Percentiles rank a stretch among this genome's conserved stretches.
phyloP scores from a whole-genome alignment of 73 alveolate genomes.

The Paramecium caudatum region DNA sequence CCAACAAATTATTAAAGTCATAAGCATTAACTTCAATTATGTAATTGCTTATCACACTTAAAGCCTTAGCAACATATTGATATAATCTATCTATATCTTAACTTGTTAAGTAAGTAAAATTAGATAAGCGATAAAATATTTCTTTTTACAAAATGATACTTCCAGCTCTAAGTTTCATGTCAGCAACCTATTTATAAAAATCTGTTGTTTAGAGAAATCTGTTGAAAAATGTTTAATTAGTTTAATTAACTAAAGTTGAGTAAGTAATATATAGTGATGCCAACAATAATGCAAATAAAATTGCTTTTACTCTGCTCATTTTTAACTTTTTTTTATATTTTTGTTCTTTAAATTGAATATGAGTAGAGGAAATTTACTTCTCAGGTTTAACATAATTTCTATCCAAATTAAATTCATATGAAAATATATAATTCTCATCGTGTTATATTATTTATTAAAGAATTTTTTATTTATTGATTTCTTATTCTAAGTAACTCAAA shows the following conservation, averaged over 20 bases:
- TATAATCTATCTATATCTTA: background rate
- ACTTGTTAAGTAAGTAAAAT: background rate
- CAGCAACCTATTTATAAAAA: background rate
- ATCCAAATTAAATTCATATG: background rate
- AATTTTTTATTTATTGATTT: background rate
- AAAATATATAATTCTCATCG: background rate
- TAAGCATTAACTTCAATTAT: background rate
- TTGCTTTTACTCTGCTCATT: too few relatives aligned
- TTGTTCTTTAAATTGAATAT: background rate
- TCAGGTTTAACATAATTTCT: background rate
- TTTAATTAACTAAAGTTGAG: background rate
- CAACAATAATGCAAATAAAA: background rate
- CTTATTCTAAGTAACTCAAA: background rate
- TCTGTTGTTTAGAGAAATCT: background rate
- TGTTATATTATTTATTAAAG: background rate
- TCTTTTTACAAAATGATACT: conserved; percentile 8
- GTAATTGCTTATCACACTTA: background rate
- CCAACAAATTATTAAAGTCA: background rate
- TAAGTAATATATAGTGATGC: background rate
- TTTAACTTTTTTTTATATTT: background rate
- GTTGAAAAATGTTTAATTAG: background rate
- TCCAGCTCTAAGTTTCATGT: conserved; percentile 5
- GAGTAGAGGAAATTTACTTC: background rate
- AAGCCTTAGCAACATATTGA: background rate
- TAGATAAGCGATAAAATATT: background rate